These are phyloP conservation scores for Ganoderma boninense DNA, from an alignment of 1,284 basidiomycete genomes.

Conservation along the genomic window DNA sequence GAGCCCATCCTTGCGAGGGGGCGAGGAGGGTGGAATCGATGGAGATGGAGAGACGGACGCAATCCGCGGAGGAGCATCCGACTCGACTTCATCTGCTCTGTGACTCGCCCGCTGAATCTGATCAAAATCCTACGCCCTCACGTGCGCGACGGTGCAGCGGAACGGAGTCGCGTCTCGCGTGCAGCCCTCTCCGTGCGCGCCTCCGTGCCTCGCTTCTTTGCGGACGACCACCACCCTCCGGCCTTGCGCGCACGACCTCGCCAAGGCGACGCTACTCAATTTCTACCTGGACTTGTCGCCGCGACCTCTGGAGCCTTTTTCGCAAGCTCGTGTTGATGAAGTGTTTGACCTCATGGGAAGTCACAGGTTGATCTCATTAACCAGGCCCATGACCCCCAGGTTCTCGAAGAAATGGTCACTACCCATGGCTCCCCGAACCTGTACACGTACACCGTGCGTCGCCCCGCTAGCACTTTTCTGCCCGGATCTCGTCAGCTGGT, in stretches of 20 bases:
- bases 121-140: conserved; percentile 32
- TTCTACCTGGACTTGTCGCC: neutral
- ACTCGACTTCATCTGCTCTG: conserved; percentile 26
- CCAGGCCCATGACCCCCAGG: neutral
- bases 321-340: neutral
- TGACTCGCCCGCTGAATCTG: conserved; percentile 25
- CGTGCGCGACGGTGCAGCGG: conserved; percentile 23
- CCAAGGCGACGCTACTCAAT: neutral
- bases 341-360: neutral
- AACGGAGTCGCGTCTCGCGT: conserved; percentile 12
- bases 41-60: conserved; percentile 29
- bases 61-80: conserved; percentile 30
- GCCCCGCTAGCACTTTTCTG: neutral
- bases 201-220: conserved; percentile 15
- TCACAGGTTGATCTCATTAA: neutral
- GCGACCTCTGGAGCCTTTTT: neutral
- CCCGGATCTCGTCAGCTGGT: neutral
- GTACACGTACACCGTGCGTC: neutral
- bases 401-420: neutral
- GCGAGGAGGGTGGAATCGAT: conserved; percentile 27
- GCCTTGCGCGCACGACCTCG: neutral
- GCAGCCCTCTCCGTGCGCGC: too few relatives aligned
- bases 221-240: conserved; percentile 14
- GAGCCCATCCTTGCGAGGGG: conserved; percentile 28
- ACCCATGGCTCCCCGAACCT: neutral